A percentile compares a stretch with the other conserved stretches of the same genome.
phyloP scores from a whole-genome alignment of 2,329 filamentous ascomycete species.

The Calonectria hongkongensis region DNA sequence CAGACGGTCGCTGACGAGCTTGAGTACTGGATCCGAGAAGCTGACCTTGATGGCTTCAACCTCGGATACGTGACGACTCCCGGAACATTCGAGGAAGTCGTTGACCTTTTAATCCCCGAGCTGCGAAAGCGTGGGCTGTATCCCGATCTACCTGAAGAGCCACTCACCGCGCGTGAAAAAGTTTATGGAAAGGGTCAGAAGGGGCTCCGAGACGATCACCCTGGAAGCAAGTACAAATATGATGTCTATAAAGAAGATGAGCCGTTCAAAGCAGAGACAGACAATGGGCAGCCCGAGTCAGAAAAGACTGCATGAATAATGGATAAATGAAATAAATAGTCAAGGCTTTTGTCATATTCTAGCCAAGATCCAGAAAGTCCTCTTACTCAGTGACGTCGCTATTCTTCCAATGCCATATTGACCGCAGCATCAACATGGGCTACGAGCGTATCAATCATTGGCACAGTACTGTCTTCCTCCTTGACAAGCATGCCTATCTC shows the following conservation, averaged over 20 bases:
- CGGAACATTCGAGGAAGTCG: constrained; percentile 59
- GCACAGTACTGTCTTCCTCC: neutral
- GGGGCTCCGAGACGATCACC: constrained; percentile 74
- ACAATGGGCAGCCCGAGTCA: neutral
- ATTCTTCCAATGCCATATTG: neutral
- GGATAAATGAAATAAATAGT: neutral
- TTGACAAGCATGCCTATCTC: constrained; percentile 1
- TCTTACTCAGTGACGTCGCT: neutral
- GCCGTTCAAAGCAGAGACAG: neutral
- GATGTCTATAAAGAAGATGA: constrained; percentile 74
- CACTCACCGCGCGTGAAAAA: constrained; percentile 74
- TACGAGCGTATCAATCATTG: neutral
- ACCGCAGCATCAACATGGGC: constrained; percentile 18
- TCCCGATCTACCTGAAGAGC: constrained; percentile 55
- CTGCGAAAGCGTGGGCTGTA: constrained; percentile 56
- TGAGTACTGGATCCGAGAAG: constrained; percentile 66
- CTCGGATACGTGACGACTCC: constrained; percentile 66
- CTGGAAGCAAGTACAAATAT: constrained; percentile 77
- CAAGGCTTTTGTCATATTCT: neutral
- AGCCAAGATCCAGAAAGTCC: neutral
- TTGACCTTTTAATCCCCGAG: constrained; percentile 57
- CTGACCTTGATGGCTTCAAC: constrained; percentile 65
- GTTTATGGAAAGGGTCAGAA: constrained; percentile 77
- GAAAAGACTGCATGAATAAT: neutral
- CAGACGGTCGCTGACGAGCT: constrained; percentile 66